These are phyloP conservation scores for Orbilia ellipsospora DNA, from an alignment of 2,329 filamentous ascomycete species.

Conservation along the genomic window DNA sequence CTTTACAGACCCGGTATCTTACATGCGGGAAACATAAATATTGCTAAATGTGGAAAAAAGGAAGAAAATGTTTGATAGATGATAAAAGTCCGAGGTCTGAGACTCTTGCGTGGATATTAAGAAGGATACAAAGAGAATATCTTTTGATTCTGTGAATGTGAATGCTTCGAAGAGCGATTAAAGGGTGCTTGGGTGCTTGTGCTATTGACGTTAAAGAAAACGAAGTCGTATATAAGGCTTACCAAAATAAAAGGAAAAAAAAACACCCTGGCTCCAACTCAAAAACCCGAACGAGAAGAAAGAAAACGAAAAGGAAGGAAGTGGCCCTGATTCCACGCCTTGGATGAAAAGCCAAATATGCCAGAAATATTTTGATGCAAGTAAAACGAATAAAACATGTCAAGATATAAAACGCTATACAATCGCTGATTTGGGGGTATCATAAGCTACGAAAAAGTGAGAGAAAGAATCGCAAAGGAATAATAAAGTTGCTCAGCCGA, in stretches of 20 bases:
- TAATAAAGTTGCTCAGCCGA: constrained; percentile 23
- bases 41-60: background rate
- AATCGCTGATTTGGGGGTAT: constrained; percentile 40
- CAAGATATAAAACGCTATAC: constrained; percentile 19
- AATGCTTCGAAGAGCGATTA: too few species aligned
- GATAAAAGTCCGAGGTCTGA: background rate
- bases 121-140: too few species aligned
- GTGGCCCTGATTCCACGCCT: background rate
- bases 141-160: too few species aligned
- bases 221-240: too few species aligned
- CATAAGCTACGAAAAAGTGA: constrained; percentile 20
- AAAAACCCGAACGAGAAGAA: background rate
- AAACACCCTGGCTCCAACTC: constrained; percentile 49
- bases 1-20: constrained; percentile 17
- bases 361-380: constrained; percentile 8
- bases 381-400: background rate
- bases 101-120: too few species aligned
- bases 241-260: constrained; percentile 26
- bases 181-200: too few species aligned
- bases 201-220: too few species aligned
- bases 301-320: constrained; percentile 10
- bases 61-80: background rate
- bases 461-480: background rate
- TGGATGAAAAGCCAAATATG: constrained; percentile 6
- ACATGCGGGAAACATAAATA: constrained; percentile 7